Conservation (phyloP, 176 grass and related monocot genomes). For the Microstegium vimineum region DNA sequence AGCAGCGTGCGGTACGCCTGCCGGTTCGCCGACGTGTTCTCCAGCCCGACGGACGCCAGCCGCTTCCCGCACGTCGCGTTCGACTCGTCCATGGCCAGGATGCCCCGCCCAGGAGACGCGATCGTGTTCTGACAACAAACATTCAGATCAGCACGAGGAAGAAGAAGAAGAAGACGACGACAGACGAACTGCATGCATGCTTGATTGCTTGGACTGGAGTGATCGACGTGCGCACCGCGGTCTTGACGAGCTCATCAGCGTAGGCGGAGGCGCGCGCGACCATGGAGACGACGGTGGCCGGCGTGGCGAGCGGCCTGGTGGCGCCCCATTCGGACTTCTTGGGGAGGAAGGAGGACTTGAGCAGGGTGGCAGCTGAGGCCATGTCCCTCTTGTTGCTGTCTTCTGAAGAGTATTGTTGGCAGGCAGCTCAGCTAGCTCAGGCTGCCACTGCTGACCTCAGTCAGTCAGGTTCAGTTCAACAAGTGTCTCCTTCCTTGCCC, state of each 20-base stretch:
- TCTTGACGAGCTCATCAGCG: conserved; percentile 91
- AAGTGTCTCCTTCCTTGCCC: too few relatives aligned
- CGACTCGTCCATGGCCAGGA: conserved; percentile 75
- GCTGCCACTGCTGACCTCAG: too few relatives aligned
- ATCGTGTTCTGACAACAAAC: conserved; percentile 97
- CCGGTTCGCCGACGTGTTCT: conserved; percentile 73
- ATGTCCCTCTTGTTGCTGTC: conserved; percentile 25
- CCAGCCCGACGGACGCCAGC: conserved; percentile 61
- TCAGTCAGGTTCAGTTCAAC: too few relatives aligned
- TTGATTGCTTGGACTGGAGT: too few relatives aligned
- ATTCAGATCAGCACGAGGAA: too few relatives aligned
- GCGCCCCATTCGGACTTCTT: conserved; percentile 68
- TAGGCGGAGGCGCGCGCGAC: conserved; percentile 72
- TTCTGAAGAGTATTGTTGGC: too few relatives aligned
- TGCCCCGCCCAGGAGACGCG: conserved; percentile 73
- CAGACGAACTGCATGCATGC: too few relatives aligned
- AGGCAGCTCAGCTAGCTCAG: too few relatives aligned
- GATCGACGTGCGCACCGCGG: conserved; percentile 62
- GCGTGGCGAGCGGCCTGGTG: conserved; percentile 10
- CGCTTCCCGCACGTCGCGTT: conserved; percentile 78
- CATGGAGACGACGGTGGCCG: conserved; percentile 46
- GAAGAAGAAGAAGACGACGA: neutral
- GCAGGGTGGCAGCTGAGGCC: conserved; percentile 68
- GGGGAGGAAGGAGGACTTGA: conserved; percentile 94
- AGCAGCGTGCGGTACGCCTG: conserved; percentile 64